Percentiles rank a stretch among this genome's conserved stretches.
These are phyloP conservation scores for Geotrichum siamense DNA, from an alignment of 1,139 yeast species.

Conservation along the genomic window DNA sequence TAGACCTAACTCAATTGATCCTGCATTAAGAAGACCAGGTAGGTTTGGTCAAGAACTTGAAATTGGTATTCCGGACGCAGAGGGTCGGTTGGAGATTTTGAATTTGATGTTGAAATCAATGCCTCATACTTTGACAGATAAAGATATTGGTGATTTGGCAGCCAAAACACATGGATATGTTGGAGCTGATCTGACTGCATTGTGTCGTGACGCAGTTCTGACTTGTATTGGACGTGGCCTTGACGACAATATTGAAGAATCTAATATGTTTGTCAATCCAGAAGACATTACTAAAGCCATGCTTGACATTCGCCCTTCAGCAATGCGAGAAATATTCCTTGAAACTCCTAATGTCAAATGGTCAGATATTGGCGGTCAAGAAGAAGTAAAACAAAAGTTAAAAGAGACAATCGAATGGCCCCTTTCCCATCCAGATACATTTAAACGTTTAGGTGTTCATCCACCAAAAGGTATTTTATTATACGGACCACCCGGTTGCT, in stretches of 20 bases:
- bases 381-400: slow-evolving; percentile 66
- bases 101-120: slow-evolving; percentile 54
- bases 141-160: slow-evolving; percentile 54
- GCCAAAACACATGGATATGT: slow-evolving; percentile 91
- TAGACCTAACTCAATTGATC: slow-evolving; percentile 97
- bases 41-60: slow-evolving; percentile 99
- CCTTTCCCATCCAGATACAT: slow-evolving; percentile 71
- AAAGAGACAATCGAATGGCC: slow-evolving; percentile 91
- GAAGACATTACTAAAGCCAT: slow-evolving; percentile 62
- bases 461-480: slow-evolving; percentile 89
- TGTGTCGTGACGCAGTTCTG: slow-evolving; percentile 85
- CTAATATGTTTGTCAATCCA: slow-evolving; percentile 36
- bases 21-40: slow-evolving; percentile 97
- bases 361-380: slow-evolving; percentile 96
- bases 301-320: slow-evolving; percentile 81
- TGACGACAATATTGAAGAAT: slow-evolving; percentile 34
- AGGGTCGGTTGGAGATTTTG: slow-evolving; percentile 84
- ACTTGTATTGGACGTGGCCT: slow-evolving; percentile 63
- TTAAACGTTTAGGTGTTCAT: slow-evolving; percentile 65
- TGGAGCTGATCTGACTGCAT: slow-evolving; percentile 87
- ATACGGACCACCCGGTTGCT: slow-evolving; percentile 97
- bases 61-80: slow-evolving; percentile 95
- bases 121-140: slow-evolving; percentile 52
- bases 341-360: slow-evolving; percentile 93
- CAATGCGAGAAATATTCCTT: slow-evolving; percentile 89